Percentiles rank a stretch among this genome's conserved stretches.
These are phyloP conservation scores for Aspergillus sp. DNA, from an alignment of 2,329 filamentous ascomycete genomes.

Conservation along the genomic window DNA sequence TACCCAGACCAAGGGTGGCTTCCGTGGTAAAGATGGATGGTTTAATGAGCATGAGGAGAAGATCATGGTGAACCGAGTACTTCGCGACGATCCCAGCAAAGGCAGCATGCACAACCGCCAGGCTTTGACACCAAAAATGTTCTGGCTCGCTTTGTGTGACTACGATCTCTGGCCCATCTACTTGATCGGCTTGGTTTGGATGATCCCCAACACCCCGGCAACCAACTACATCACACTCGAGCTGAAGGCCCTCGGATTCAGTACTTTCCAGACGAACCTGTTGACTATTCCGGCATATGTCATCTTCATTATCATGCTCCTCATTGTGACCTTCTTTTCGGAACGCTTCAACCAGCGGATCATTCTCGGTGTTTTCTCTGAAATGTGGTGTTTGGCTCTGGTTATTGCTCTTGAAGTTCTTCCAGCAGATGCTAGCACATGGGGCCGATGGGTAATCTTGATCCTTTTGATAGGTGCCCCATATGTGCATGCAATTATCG, in stretches of 20 bases:
- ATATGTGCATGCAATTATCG: constrained; percentile 55
- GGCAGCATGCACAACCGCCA: constrained; percentile 60
- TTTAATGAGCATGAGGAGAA: constrained; percentile 64
- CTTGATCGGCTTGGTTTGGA: constrained; percentile 43
- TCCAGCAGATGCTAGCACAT: constrained; percentile 44
- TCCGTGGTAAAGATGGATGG: constrained; percentile 62
- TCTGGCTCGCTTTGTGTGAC: constrained; percentile 48
- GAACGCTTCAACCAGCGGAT: constrained; percentile 53
- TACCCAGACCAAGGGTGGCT: constrained; percentile 57
- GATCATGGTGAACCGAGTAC: constrained; percentile 63
- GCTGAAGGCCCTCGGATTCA: constrained; percentile 52
- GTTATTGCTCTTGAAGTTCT: constrained; percentile 49
- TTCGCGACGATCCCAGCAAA: constrained; percentile 53
- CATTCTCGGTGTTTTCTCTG: constrained; percentile 49
- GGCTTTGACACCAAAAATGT: constrained; percentile 43
- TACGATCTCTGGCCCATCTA: constrained; percentile 57
- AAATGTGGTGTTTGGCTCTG: constrained; percentile 51
- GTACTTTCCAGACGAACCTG: constrained; percentile 57
- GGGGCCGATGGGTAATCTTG: constrained; percentile 49
- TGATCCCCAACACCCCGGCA: constrained; percentile 34
- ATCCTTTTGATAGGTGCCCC: constrained; percentile 53
- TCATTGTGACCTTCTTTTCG: constrained; percentile 50
- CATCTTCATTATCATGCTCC: constrained; percentile 54
- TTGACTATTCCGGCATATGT: constrained; percentile 57
- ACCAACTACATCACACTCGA: constrained; percentile 36